Evolutionary conservation across 768 basidiomycete genomes (phyloP), one percentile per base, ranked within the genome.

Genomic region (Lactarius tabidus): DNA sequence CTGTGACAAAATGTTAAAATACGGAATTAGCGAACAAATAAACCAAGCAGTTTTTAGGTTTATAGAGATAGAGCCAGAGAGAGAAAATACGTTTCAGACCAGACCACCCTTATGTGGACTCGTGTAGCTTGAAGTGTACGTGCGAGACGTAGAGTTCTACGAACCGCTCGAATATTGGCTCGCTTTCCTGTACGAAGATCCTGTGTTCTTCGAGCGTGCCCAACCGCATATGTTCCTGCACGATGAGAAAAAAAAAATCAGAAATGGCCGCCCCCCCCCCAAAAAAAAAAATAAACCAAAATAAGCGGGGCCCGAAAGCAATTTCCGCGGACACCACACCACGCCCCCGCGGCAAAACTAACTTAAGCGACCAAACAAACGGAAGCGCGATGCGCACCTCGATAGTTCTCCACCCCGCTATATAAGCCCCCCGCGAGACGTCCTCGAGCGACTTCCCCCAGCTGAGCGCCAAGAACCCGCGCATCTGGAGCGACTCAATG

Each of bases 181-280:
- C 60, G 3, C 15, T 2, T 1, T 66, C 65, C 14, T 66, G 12
- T 14, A 58, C 18, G 4, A 66, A 58, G 9, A 58, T 39, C 33
- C 57, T 57, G 39, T 62, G 60, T 2, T 9, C 31, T 18, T 66
- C 65, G 9, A 36, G 7, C 5, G 51, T 43, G 9, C 65, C 65
- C 38, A 66, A 18, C 17, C 38, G 56, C 65, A 66, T 62, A 26
- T 62, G 65, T 1, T 66, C 65, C 65, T 66, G 20, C 36, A 3
- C 2, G 20, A 28, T 15, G n/a, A 38, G 9, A 10, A 52, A 26
- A 52, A 3, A 7, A 18, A 28, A 54, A 53, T 15, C 26, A 53
- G 17, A 29, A 29, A 53, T 36, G n/a, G n/a, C n/a, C n/a, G n/a
- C n/a, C n/a, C n/a, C n/a, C n/a, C n/a, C n/a, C n/a, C n/a, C n/a